A percentile compares a stretch with the other conserved stretches of the same genome.
Conservation (phyloP, 202 grass and related monocot species). For the Elaeis oleifera region DNA sequence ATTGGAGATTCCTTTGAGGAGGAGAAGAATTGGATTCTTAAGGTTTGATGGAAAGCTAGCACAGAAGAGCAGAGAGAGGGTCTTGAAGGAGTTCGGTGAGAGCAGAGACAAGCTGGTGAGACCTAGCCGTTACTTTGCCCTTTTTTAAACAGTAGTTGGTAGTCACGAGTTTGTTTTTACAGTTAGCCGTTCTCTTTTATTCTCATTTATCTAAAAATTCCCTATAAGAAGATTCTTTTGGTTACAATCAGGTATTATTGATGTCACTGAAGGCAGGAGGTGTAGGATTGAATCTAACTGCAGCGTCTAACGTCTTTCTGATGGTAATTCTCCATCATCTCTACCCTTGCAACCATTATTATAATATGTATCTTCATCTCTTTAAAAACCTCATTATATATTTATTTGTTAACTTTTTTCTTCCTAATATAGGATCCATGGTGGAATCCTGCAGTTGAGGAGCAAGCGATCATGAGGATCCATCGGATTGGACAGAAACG, state of each 20-base stretch:
- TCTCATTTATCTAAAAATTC: neutral
- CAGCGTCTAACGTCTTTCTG: conserved; percentile 81
- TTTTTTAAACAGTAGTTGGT: conserved; percentile 16
- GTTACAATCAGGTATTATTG: conserved; percentile 49
- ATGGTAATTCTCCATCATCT: conserved; percentile 36
- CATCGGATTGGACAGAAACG: conserved; percentile 80
- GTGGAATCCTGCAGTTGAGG: conserved; percentile 98
- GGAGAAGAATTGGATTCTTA: conserved; percentile 53
- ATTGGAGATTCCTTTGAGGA: conserved; percentile 54
- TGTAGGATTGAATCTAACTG: conserved; percentile 80
- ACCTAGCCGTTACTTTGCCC: conserved; percentile 5
- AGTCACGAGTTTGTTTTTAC: neutral
- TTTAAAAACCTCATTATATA: neutral
- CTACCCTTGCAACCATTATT: neutral
- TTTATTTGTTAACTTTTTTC: neutral
- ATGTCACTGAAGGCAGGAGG: conserved; percentile 85
- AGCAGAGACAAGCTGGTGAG: conserved; percentile 55
- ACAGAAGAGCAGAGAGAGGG: conserved; percentile 59
- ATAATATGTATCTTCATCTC: neutral
- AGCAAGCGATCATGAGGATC: conserved; percentile 96
- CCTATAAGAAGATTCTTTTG: neutral
- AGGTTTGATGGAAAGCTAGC: conserved; percentile 75
- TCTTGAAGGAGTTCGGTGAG: conserved; percentile 75
- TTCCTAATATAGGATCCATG: conserved; percentile 62
- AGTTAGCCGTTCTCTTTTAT: neutral